phyloP scores from a whole-genome alignment of 805 yeast genomes.

The Kodamaea lidongshanica region DNA sequence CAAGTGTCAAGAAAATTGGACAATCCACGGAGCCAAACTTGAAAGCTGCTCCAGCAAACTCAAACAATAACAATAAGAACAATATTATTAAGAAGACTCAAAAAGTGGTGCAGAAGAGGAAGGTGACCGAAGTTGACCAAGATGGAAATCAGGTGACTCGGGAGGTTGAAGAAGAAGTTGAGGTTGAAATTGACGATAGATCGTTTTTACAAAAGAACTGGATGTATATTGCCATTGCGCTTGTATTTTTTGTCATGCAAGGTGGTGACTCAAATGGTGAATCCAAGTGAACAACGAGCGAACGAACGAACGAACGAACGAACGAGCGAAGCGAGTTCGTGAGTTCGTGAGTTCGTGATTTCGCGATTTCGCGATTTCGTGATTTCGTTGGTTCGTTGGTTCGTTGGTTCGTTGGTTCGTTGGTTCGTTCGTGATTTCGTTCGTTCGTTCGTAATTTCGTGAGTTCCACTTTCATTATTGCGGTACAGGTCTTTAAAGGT shows the following conservation, averaged over 20 bases:
- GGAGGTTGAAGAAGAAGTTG: conserved; percentile 17
- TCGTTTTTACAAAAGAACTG: conserved; percentile 58
- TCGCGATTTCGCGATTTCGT: conserved; percentile 7
- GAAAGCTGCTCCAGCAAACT: conserved; percentile 15
- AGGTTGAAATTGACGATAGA: conserved; percentile 20
- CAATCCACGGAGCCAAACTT: conserved; percentile 26
- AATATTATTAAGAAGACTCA: conserved; percentile 10
- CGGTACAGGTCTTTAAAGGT: too few relatives aligned
- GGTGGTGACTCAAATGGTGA: neutral
- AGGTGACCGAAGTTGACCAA: conserved; percentile 16
- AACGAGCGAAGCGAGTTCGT: too few relatives aligned
- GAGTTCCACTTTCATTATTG: too few relatives aligned
- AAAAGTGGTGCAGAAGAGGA: conserved; percentile 13
- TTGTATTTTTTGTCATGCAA: conserved; percentile 30
- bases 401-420: too few relatives aligned
- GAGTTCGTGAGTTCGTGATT: too few relatives aligned
- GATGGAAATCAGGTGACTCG: conserved; percentile 19
- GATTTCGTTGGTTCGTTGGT: too few relatives aligned
- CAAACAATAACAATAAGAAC: conserved; percentile 5
- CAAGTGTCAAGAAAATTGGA: conserved; percentile 7
- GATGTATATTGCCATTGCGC: conserved; percentile 53
- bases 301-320: too few relatives aligned
- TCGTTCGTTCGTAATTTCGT: too few relatives aligned
- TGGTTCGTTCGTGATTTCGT: too few relatives aligned
- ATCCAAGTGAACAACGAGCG: too few relatives aligned